Evolutionary conservation across 1,284 basidiomycete genomes (phyloP), one percentile per base, ranked within the genome.

Genomic region (Afroboletus lepidellus): DNA sequence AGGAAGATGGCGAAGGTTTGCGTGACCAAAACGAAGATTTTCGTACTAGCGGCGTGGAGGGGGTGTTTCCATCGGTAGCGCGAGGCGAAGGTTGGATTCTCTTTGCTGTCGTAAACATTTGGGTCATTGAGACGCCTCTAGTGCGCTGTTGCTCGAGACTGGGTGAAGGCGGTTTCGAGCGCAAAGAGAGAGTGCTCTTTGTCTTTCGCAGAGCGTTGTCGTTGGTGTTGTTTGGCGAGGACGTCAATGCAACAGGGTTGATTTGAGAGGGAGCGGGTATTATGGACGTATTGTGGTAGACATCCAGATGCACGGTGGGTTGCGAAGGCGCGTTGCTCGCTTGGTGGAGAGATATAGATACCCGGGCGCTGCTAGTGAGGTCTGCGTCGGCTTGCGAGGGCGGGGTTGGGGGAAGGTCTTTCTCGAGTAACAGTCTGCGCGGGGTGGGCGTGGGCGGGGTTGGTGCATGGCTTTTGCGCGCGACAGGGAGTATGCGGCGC

Each of bases 401-500:
- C 16, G 86, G 87, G 2, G 78, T 84, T 3, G 84, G 84, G 41
- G 87, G 87, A 23, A 89, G 77, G 12, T 80, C 81, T 65, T 89
- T 88, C 60, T 88, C 79, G 34, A 78, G 62, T 50, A 69, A 61
- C 32, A 72, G 57, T n/a, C 66, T 64, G 39, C 56, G 65, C 44
- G 45, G 36, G 47, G 49, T 57, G 33, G 53, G 54, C 48, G 32
- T 6, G 61, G 24, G 36, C 69, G 62, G 20, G 54, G 43, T 32
- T 53, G 56, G 37, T 34, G 60, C 54, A 27, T 52, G 39, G 51
- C 48, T 58, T 42, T 60, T 60, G 54, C 57, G 68, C n/a, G 63
- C 51, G 66, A 60, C 62, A 30, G 69, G 64, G 44, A 65, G 65
- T 29, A 69, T 70, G 49, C 79, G 80, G 58, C 79, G 83, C 61